Base-by-base conservation (phyloP, 2,329 filamentous ascomycete genomes). In the Botrytis fabae region DNA sequence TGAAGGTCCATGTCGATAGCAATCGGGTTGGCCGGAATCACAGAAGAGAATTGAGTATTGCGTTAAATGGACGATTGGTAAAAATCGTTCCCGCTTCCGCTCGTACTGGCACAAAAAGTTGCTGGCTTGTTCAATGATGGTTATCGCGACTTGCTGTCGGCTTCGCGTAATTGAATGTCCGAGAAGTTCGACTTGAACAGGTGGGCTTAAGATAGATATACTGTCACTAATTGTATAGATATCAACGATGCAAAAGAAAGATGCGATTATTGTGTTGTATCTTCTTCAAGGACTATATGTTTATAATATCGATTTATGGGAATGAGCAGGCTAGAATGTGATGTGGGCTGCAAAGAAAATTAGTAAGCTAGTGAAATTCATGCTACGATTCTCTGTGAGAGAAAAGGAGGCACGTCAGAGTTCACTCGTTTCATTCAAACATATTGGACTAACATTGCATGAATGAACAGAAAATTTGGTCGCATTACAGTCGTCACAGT, bases 1-100 rank as follows among this genome's bases (percentile, higher is more conserved):
- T 90, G 87, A 72, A 91, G 83, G 79, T 92, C 90, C 90, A 92
- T 92, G 59, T 75, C 77, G 69, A 74, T 54, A 28, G 22, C 35
- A 44, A 66, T 66, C 38, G 35, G 35, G 12, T 46, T 62, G 44
- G 8, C 16, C 6, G 32, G n/a, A 8, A 16, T n/a, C 32, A 63
- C 18, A 48, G 42, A 9, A 42, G n/a, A 63, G 12, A 46, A 62
- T 18, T 22, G 40, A 28, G 20, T 44, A 32, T 32, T 32, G n/a
- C 22, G 46, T 42, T 20, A 28, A 69, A 66, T 35, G 69, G 35
- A 6, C 25, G 60, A 64, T 32, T 57, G 65, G 48, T 42, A 51
- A 6, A 54, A 48, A n/a, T 28, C 38, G 40, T 40, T 60, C 51
- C 70, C 61, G 62, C 35, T 48, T 42, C 48, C 46, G 20, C 22